Percentiles rank a stretch among this genome's conserved stretches.
Conservation (phyloP, 805 yeast genomes). For the Candida easanensis region DNA sequence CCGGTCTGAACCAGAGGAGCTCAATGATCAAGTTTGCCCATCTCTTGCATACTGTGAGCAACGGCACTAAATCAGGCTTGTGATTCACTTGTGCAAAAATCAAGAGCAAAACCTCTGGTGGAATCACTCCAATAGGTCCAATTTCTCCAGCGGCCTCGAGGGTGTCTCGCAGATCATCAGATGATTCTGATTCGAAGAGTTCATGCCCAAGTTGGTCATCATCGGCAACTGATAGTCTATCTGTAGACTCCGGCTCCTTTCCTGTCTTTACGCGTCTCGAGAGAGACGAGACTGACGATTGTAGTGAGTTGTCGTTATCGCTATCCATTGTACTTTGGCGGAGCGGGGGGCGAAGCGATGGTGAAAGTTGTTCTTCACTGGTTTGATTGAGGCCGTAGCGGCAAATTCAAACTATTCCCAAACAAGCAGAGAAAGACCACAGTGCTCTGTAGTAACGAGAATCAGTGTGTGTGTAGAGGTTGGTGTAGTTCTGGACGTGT, state of each 20-base stretch:
- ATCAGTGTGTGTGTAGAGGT: too few relatives aligned
- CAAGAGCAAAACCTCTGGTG: slow-evolving; percentile 57
- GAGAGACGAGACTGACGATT: slow-evolving; percentile 22
- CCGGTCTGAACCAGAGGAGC: slow-evolving; percentile 85
- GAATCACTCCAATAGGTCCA: slow-evolving; percentile 33
- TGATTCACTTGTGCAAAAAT: slow-evolving; percentile 64
- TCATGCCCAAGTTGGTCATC: slow-evolving; percentile 18
- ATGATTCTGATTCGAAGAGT: slow-evolving; percentile 10
- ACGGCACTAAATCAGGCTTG: slow-evolving; percentile 54
- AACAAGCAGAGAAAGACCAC: too few relatives aligned
- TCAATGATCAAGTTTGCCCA: slow-evolving; percentile 81
- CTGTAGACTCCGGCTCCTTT: slow-evolving; percentile 8
- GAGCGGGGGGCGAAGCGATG: too few relatives aligned
- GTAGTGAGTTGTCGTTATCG: slow-evolving; percentile 21
- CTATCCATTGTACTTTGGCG: slow-evolving; percentile 18
- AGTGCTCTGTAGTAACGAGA: too few relatives aligned
- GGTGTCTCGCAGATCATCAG: slow-evolving; percentile 4
- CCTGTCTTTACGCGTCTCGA: slow-evolving; percentile 11
- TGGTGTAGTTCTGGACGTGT: not conserved
- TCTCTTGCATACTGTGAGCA: slow-evolving; percentile 71
- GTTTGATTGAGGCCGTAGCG: too few relatives aligned
- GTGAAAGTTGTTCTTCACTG: too few relatives aligned
- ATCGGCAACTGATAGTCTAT: slow-evolving; percentile 7
- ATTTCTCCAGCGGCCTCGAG: slow-evolving; percentile 8
- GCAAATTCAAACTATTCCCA: too few relatives aligned